phyloP scores from a whole-genome alignment of 1,284 basidiomycete genomes.

The Ganoderma lucidum region DNA sequence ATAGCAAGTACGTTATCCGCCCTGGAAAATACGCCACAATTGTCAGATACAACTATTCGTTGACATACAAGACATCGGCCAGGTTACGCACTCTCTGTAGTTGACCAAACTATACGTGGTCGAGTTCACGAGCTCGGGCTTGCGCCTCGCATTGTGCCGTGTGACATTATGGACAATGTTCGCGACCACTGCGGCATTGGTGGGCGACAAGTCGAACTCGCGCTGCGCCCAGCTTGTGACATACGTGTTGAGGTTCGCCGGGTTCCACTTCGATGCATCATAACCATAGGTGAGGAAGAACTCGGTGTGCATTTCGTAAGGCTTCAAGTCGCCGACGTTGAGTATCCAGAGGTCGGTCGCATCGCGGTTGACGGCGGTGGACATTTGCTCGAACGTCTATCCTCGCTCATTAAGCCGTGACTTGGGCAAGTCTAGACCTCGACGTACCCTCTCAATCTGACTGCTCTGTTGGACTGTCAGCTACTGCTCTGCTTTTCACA shows the following conservation, averaged over 20 bases:
- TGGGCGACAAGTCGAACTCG: conserved; percentile 61
- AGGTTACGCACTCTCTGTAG: conserved; percentile 67
- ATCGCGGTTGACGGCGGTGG: conserved; percentile 63
- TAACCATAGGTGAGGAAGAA: conserved; percentile 74
- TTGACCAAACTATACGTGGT: conserved; percentile 70
- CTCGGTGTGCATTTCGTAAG: conserved; percentile 74
- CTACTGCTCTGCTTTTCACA: neutral
- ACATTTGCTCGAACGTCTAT: conserved; percentile 68
- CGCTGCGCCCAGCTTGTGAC: conserved; percentile 67
- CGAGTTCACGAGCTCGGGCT: conserved; percentile 71
- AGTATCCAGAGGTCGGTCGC: conserved; percentile 66
- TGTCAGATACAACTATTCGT: neutral
- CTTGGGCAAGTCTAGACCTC: neutral
- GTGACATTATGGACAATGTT: conserved; percentile 67
- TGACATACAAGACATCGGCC: conserved; percentile 12
- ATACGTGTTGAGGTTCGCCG: conserved; percentile 60
- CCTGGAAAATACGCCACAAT: conserved; percentile 41
- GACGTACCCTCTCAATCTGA: conserved; percentile 40
- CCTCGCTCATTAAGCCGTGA: neutral
- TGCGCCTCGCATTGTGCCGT: conserved; percentile 66
- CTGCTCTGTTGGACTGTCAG: conserved; percentile 27
- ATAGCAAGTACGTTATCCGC: conserved; percentile 61
- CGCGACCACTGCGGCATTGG: conserved; percentile 52
- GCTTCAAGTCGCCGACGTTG: conserved; percentile 78
- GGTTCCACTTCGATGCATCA: conserved; percentile 61